These are phyloP conservation scores for Solanum piurae DNA, from an alignment of 257 asterid genomes.

Conservation along the genomic window DNA sequence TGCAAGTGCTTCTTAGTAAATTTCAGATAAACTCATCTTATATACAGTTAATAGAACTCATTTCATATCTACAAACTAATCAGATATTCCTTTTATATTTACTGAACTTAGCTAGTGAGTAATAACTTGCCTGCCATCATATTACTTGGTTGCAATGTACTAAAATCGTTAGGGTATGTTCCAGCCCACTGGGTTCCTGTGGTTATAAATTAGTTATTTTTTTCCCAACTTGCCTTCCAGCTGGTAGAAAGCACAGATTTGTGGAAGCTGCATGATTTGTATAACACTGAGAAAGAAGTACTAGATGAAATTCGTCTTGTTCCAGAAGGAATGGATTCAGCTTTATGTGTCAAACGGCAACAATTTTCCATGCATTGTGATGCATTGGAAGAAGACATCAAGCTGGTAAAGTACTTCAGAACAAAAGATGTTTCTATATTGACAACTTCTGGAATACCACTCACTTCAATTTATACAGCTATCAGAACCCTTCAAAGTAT, in stretches of 20 bases:
- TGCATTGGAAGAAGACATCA: constrained; percentile 59
- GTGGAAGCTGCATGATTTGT: constrained; percentile 60
- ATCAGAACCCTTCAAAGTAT: constrained; percentile 86
- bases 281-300: constrained; percentile 45
- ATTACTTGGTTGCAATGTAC: neutral
- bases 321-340: constrained; percentile 46
- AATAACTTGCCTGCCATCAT: neutral
- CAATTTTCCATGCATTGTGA: constrained; percentile 89
- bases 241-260: constrained; percentile 69
- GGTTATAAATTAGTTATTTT: neutral
- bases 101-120: neutral
- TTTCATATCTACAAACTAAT: neutral
- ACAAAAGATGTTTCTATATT: neutral
- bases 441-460: neutral
- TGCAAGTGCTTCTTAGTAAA: neutral
- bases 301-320: constrained; percentile 62
- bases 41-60: neutral
- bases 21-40: neutral
- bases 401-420: constrained; percentile 38
- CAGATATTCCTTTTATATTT: neutral
- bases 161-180: neutral
- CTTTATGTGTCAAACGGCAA: constrained; percentile 38
- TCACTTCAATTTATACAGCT: constrained; percentile 35
- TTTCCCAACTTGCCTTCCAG: constrained; percentile 26
- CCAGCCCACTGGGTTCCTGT: neutral